Conservation (phyloP, 306 rosid genomes). For the Elaeagnus macrophylla region DNA sequence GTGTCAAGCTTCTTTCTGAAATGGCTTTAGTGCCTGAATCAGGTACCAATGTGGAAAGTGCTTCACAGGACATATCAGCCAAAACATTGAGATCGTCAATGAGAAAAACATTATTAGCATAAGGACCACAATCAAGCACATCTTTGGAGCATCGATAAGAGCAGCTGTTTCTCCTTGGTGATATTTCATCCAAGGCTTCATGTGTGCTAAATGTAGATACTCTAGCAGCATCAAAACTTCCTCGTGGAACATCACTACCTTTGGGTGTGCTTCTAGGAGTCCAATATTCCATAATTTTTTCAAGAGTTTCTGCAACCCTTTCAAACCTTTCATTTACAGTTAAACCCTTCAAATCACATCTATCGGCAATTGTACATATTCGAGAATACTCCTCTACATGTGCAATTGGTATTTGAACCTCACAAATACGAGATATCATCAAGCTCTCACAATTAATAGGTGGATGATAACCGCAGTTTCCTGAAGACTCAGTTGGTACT, state of each 20-base stretch:
- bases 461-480: conserved; percentile 62
- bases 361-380: conserved; percentile 87
- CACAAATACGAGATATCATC: conserved; percentile 93
- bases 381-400: conserved; percentile 91
- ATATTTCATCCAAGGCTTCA: conserved; percentile 56
- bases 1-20: conserved; percentile 76
- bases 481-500: conserved; percentile 37
- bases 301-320: conserved; percentile 80
- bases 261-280: conserved; percentile 58
- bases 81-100: conserved; percentile 44
- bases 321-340: conserved; percentile 78
- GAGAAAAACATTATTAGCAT: conserved; percentile 37
- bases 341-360: conserved; percentile 94
- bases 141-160: conserved; percentile 42
- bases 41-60: conserved; percentile 29
- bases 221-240: conserved; percentile 45
- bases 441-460: conserved; percentile 49
- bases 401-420: conserved; percentile 85
- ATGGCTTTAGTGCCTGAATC: conserved; percentile 45
- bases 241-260: conserved; percentile 49
- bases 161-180: conserved; percentile 41
- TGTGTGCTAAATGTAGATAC: conserved; percentile 46
- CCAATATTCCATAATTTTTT: conserved; percentile 66
- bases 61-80: conserved; percentile 38
- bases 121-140: conserved; percentile 40